Percentiles rank a stretch among this genome's conserved stretches.
phyloP scores from a whole-genome alignment of 2,329 filamentous ascomycete species.

The Neospermospora avenae region DNA sequence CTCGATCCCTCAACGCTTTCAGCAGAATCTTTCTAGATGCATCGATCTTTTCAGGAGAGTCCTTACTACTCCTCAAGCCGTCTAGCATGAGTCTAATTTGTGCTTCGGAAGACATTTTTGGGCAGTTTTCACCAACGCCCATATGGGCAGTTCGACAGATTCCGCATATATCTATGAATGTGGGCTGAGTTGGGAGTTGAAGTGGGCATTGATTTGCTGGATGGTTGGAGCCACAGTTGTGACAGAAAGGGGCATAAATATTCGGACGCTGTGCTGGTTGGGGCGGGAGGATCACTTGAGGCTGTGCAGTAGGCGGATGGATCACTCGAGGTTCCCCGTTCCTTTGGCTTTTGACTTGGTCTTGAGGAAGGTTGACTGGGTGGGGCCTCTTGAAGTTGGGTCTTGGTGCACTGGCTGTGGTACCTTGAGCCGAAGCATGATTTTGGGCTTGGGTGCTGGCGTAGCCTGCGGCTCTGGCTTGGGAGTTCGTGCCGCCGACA shows the following conservation, averaged over 20 bases:
- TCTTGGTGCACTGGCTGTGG: neutral
- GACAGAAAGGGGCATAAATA: conserved; percentile 39
- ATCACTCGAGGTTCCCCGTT: neutral
- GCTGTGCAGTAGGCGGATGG: neutral
- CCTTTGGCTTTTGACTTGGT: neutral
- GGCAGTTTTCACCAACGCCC: conserved; percentile 54
- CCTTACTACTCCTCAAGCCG: conserved; percentile 55
- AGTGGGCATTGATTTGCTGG: conserved; percentile 56
- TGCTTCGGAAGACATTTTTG: conserved; percentile 58
- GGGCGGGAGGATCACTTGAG: neutral
- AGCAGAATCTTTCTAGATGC: conserved; percentile 12
- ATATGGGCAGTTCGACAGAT: conserved; percentile 63
- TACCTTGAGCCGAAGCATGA: neutral
- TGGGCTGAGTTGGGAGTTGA: conserved; percentile 54
- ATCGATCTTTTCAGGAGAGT: conserved; percentile 50
- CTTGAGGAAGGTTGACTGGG: neutral
- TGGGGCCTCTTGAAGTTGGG: neutral
- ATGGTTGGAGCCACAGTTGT: conserved; percentile 53
- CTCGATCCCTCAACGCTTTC: conserved; percentile 3
- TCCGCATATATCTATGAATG: conserved; percentile 58
- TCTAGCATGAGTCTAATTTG: conserved; percentile 63
- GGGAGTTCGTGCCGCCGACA: neutral
- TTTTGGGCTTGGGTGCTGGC: neutral
- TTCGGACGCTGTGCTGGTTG: neutral
- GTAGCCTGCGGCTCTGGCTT: neutral